Evolutionary conservation across 2,329 filamentous ascomycete genomes (phyloP), one percentile per base, ranked within the genome.

Genomic region (Orbilia ellipsospora): DNA sequence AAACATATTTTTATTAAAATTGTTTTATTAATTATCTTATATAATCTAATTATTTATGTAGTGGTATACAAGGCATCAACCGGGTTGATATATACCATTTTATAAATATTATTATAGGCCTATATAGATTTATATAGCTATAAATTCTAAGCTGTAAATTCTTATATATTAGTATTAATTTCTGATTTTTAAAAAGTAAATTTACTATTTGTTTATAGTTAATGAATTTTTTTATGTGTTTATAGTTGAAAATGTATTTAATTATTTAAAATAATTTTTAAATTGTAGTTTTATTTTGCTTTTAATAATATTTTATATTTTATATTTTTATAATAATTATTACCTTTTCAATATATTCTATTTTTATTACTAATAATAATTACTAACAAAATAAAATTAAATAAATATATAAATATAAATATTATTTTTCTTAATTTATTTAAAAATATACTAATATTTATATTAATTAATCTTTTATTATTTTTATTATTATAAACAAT

Each of bases 211-310:
- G 18, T n/a, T 51, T 18, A 16, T 51, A 16, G 8, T n/a, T 4
- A 16, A 16, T 51, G 4, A n/a, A n/a, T 51, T n/a, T n/a, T 51
- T n/a, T 51, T 2, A 16, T 51, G 18, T 51, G 4, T n/a, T 51
- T 51, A 8, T 16, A n/a, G 13, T 20, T 51, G 13, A 51, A 2
- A 51, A 51, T 51, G 18, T 51, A 44, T 2, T 44, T 44, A 5
- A 44, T 44, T 44, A 1, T 54, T 26, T 26, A 26, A 26, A 54
- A 54, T 54, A 54, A 28, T 54, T 54, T 54, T n/a, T 51, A 2
- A n/a, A 51, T 51, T 51, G 18, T 8, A 51, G 18, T 2, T 51
- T 8, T 51, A 23, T 16, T n/a, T 18, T 51, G 8, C 3, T 51
- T 51, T 51, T 51, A 51, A 51, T 51, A n/a, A 8, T 20, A n/a